These are phyloP conservation scores for Vigna hirtella DNA, from an alignment of 306 rosid genomes.

Conservation along the genomic window DNA sequence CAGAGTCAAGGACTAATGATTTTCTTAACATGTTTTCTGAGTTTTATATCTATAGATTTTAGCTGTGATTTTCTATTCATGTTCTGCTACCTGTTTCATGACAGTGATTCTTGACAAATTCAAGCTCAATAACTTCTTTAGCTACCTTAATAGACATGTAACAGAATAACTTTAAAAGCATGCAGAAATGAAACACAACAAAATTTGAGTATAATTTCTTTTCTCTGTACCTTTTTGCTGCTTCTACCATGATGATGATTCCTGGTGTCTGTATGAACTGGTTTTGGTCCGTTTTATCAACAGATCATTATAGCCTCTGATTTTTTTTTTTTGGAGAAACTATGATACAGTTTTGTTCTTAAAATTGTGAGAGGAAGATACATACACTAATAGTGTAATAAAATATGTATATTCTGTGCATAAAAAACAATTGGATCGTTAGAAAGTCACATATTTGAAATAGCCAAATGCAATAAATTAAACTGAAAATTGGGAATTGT, in stretches of 20 bases:
- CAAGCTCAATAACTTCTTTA: neutral
- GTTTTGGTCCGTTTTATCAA: conserved; percentile 19
- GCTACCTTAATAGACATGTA: neutral
- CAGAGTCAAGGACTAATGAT: neutral
- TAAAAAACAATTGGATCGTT: neutral
- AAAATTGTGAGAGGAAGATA: too few species aligned
- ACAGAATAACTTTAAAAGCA: neutral
- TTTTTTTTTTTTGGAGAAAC: neutral
- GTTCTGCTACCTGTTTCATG: neutral
- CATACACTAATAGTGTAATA: neutral
- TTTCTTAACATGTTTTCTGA: neutral
- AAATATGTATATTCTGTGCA: neutral
- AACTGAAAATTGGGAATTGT: neutral
- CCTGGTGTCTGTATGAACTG: neutral
- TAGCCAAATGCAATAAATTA: neutral
- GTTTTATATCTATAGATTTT: neutral
- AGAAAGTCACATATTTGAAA: neutral
- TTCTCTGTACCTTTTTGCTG: conserved; percentile 40
- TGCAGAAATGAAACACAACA: neutral
- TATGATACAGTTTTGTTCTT: neutral
- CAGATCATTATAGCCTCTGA: neutral
- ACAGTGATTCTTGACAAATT: neutral
- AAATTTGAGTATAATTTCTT: neutral
- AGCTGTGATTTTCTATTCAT: neutral
- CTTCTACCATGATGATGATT: conserved; percentile 46